Percentiles rank a stretch among this genome's conserved stretches.
Conservation (phyloP, 495 filamentous ascomycete genomes). For the Neurospora africana region DNA sequence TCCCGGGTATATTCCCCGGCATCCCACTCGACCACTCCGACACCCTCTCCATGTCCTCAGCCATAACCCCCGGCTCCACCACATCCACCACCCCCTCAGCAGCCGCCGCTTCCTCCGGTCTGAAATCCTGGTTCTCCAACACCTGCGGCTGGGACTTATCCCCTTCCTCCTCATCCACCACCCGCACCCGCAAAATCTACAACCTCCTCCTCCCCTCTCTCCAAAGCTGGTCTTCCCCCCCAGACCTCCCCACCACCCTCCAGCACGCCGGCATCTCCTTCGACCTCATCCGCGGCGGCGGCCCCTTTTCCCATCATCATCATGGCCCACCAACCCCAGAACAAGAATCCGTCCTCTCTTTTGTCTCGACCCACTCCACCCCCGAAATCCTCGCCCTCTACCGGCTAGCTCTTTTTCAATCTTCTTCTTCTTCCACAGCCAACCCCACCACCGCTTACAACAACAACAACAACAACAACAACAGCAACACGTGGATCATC, state of each 20-base stretch:
- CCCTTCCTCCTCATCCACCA: slow-evolving; percentile 47
- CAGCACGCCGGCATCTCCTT: slow-evolving; percentile 58
- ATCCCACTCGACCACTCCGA: slow-evolving; percentile 51
- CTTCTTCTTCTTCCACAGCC: neutral
- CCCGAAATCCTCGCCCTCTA: slow-evolving; percentile 81
- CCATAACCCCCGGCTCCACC: slow-evolving; percentile 26
- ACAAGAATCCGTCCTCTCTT: slow-evolving; percentile 54
- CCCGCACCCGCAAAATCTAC: slow-evolving; percentile 41
- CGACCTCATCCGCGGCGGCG: slow-evolving; percentile 64
- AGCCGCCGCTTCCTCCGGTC: slow-evolving; percentile 15
- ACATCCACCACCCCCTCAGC: slow-evolving; percentile 3
- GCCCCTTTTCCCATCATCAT: no score
- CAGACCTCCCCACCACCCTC: slow-evolving; percentile 59
- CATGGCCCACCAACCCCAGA: slow-evolving; percentile 18
- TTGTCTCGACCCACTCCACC: slow-evolving; percentile 63
- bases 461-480: no score
- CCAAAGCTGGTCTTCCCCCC: slow-evolving; percentile 60
- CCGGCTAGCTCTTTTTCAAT: slow-evolving; percentile 56
- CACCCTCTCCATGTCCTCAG: slow-evolving; percentile 33
- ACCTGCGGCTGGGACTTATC: slow-evolving; percentile 41
- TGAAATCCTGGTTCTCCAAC: slow-evolving; percentile 45
- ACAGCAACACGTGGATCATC: slow-evolving; percentile 41
- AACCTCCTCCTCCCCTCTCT: slow-evolving; percentile 57
- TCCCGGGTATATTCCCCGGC: slow-evolving; percentile 70
- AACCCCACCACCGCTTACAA: neutral